Evolutionary conservation across 768 basidiomycete genomes (phyloP).

Genomic region (Amanita thiersii): DNA sequence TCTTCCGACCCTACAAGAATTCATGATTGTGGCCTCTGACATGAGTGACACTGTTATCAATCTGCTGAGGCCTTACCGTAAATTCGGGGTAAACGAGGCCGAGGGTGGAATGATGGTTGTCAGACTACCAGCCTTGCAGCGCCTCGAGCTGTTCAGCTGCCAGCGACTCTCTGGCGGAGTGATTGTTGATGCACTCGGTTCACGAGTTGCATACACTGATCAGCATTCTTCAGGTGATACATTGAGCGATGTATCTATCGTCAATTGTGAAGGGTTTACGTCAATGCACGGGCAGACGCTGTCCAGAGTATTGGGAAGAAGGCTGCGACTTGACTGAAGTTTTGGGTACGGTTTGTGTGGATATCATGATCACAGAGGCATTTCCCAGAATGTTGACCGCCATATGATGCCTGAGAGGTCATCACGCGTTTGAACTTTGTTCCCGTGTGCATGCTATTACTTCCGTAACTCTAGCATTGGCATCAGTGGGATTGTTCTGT

Average conservation of each 20-base stretch:
- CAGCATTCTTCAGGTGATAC: constrained; percentile 15
- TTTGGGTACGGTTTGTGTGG: neutral
- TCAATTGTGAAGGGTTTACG: constrained; percentile 28
- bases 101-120: constrained; percentile 10
- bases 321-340: neutral
- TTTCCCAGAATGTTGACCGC: neutral
- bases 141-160: constrained; percentile 51
- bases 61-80: constrained; percentile 40
- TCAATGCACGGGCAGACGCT: neutral
- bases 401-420: too few species aligned
- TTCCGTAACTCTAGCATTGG: too few species aligned
- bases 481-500: too few species aligned
- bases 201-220: constrained; percentile 37
- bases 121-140: constrained; percentile 44
- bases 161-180: constrained; percentile 54
- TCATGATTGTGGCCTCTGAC: constrained; percentile 72
- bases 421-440: too few species aligned
- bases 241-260: constrained; percentile 26
- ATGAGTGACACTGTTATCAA: constrained; percentile 69
- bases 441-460: too few species aligned
- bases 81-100: constrained; percentile 6
- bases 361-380: neutral
- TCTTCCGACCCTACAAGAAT: constrained; percentile 45
- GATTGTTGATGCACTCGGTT: constrained; percentile 41
- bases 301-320: constrained; percentile 1